Percentiles rank a stretch among this genome's conserved stretches.
Conservation (phyloP, 2,329 filamentous ascomycete species). For the Cladobotryum mycophilum region DNA sequence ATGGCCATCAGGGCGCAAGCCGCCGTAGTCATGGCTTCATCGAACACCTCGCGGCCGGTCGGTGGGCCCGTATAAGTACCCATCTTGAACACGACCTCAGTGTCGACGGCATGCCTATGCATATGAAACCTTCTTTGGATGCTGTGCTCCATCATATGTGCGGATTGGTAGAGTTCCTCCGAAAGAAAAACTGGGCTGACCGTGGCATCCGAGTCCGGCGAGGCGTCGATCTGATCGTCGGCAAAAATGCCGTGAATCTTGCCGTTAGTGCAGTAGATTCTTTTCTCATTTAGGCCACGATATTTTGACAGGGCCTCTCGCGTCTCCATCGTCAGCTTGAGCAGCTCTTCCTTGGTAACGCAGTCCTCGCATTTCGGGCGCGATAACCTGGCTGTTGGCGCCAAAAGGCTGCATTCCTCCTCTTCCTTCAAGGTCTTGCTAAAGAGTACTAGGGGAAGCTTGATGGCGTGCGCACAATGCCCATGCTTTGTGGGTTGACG, state of each 20-base stretch:
- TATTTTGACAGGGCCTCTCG: neutral
- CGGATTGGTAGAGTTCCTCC: no score
- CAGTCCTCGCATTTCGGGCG: neutral
- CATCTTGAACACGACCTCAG: no score
- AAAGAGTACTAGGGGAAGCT: neutral
- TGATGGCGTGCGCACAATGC: neutral
- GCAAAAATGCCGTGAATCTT: conserved; percentile 1
- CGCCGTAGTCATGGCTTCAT: no score
- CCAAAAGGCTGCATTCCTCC: neutral
- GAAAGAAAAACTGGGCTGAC: no score
- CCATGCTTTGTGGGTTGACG: neutral
- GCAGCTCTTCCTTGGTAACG: neutral
- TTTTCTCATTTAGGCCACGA: neutral
- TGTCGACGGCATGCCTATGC: no score
- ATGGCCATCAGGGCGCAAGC: no score
- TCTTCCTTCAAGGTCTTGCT: neutral
- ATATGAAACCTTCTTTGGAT: no score
- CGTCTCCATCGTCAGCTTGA: neutral
- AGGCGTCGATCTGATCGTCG: no score
- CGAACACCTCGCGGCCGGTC: no score
- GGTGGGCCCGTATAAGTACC: no score
- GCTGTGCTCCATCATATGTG: no score
- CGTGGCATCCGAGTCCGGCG: no score
- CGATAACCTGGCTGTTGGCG: neutral
- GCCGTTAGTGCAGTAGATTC: conserved; percentile 9